Evolutionary conservation across 108 stramenopile genomes (phyloP).

Genomic region (Cyclotella kingstonii): DNA sequence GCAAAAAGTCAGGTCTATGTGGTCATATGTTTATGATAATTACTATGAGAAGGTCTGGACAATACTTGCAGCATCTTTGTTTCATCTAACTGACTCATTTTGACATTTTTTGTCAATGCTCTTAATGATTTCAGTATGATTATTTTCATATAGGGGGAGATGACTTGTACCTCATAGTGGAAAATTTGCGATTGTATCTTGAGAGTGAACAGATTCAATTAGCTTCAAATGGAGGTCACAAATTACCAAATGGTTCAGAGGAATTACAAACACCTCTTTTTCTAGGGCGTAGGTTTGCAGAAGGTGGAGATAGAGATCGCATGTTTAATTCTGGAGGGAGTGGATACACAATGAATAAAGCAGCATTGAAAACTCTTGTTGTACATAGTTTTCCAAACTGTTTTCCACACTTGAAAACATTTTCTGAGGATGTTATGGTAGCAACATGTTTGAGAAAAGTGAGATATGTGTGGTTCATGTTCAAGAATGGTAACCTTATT

Average conservation of each 20-base stretch:
- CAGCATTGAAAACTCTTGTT: slow-evolving; percentile 77
- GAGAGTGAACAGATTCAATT: slow-evolving; percentile 80
- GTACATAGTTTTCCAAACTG: slow-evolving; percentile 71
- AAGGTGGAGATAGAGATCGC: slow-evolving; percentile 64
- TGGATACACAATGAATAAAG: slow-evolving; percentile 93
- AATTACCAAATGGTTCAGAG: slow-evolving; percentile 69
- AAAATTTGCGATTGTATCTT: slow-evolving; percentile 88
- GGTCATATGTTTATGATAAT: slow-evolving; percentile 93
- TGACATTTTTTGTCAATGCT: slow-evolving; percentile 18
- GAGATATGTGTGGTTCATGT: background rate
- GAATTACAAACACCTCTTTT: slow-evolving; percentile 79
- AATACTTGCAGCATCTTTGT: no score
- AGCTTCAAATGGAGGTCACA: slow-evolving; percentile 79
- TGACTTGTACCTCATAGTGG: slow-evolving; percentile 89
- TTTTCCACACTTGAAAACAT: slow-evolving; percentile 77
- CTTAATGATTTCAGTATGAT: slow-evolving; percentile 36
- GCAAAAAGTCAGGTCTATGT: slow-evolving; percentile 96
- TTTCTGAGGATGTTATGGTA: slow-evolving; percentile 90
- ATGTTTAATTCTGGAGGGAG: slow-evolving; percentile 95
- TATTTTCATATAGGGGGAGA: slow-evolving; percentile 86
- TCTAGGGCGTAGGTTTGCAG: slow-evolving; percentile 86
- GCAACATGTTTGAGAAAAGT: slow-evolving; percentile 67
- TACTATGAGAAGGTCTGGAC: slow-evolving; percentile 77
- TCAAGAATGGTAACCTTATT: no score
- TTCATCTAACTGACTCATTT: slow-evolving; percentile 34